Conservation (phyloP, 2,329 filamentous ascomycete genomes). For the Decorospora gaudefroyi region DNA sequence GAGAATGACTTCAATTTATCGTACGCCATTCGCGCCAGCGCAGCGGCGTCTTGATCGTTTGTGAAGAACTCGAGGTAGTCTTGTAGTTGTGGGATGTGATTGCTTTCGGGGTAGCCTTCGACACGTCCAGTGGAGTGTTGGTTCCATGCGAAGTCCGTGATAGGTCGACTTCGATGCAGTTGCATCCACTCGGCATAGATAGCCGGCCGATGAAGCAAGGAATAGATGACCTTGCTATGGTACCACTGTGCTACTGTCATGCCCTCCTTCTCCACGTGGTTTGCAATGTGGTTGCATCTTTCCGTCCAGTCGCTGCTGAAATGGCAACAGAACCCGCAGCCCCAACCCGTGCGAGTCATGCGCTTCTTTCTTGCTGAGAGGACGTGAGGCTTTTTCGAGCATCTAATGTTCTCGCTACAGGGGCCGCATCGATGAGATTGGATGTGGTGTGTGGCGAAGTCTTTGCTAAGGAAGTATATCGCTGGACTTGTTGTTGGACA, state of each 20-base stretch:
- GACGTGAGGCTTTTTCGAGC: conserved; percentile 55
- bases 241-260: conserved; percentile 67
- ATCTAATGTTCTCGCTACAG: conserved; percentile 33
- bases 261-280: conserved; percentile 60
- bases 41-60: conserved; percentile 17
- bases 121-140: conserved; percentile 30
- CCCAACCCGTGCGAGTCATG: conserved; percentile 61
- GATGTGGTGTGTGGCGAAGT: conserved; percentile 67
- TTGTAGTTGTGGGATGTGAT: conserved; percentile 28
- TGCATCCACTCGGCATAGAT: conserved; percentile 61
- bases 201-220: conserved; percentile 64
- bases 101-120: conserved; percentile 38
- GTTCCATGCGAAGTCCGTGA: conserved; percentile 31
- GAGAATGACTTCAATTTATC: conserved; percentile 17
- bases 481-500: conserved; percentile 67
- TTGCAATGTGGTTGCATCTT: conserved; percentile 68
- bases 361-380: conserved; percentile 48
- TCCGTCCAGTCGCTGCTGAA: conserved; percentile 64
- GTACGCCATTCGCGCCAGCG: conserved; percentile 32
- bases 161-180: conserved; percentile 19
- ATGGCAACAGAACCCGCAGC: conserved; percentile 68
- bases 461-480: conserved; percentile 67
- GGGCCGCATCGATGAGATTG: conserved; percentile 64
- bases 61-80: conserved; percentile 38
- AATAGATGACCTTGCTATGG: conserved; percentile 67